Conservation (phyloP, 1,139 yeast species). For the Zygosaccharomyces sapae region DNA sequence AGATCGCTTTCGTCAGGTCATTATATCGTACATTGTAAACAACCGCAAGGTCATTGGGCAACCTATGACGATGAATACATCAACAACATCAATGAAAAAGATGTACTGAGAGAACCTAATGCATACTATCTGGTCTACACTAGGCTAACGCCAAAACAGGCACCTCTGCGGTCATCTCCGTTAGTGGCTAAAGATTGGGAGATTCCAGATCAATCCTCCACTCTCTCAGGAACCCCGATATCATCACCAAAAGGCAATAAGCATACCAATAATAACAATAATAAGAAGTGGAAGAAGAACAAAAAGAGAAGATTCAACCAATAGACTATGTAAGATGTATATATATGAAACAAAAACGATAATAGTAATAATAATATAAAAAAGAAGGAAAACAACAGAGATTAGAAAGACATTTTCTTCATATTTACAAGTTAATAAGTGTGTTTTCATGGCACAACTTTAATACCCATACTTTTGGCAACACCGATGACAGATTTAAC, state of each 20-base stretch:
- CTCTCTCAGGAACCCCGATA: slow-evolving; percentile 11
- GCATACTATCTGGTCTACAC: slow-evolving; percentile 88
- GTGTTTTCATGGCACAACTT: slow-evolving; percentile 58
- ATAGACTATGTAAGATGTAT: slow-evolving; percentile 10
- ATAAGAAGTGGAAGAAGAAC: slow-evolving; percentile 25
- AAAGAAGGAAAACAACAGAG: background rate
- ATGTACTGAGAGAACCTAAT: slow-evolving; percentile 74
- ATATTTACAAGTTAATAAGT: background rate
- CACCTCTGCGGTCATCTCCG: slow-evolving; percentile 15
- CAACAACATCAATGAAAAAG: slow-evolving; percentile 64
- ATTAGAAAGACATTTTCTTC: background rate
- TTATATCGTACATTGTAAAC: slow-evolving; percentile 84
- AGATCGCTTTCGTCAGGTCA: slow-evolving; percentile 90
- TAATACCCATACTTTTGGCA: slow-evolving; percentile 82
- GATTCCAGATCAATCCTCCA: slow-evolving; percentile 14
- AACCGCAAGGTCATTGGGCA: slow-evolving; percentile 89
- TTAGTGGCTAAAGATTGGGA: slow-evolving; percentile 14
- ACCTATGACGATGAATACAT: slow-evolving; percentile 91
- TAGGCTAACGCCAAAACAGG: slow-evolving; percentile 53
- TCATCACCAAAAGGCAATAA: slow-evolving; percentile 11
- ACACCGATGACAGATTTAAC: slow-evolving; percentile 82
- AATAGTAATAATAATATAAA: no score
- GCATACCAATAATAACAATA: slow-evolving; percentile 11
- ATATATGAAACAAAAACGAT: no score
- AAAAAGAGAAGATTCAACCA: slow-evolving; percentile 32